phyloP scores from a whole-genome alignment of 2,329 filamentous ascomycete species.

The Colletotrichum siamense region DNA sequence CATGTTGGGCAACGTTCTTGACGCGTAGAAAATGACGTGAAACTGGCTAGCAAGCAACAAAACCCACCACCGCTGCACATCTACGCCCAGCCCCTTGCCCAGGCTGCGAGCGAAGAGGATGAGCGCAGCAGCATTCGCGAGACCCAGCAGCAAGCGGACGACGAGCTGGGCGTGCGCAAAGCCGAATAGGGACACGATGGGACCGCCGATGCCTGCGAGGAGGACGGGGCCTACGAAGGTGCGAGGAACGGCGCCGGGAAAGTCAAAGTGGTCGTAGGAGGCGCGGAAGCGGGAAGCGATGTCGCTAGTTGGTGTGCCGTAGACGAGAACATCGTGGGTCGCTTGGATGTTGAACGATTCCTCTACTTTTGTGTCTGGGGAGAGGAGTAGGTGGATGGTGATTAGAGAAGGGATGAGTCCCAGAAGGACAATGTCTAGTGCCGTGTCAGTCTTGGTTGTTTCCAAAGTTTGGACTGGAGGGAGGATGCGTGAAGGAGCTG shows the following conservation, averaged over 20 bases:
- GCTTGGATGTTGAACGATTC: conserved; percentile 99
- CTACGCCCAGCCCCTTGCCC: conserved; percentile 69
- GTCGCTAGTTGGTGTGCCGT: conserved; percentile 72
- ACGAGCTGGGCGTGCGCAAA: conserved; percentile 64
- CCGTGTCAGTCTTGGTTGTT: not conserved
- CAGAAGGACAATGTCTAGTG: conserved; percentile 52
- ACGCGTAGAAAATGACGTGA: conserved; percentile 91
- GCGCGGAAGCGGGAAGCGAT: conserved; percentile 57
- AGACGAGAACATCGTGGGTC: conserved; percentile 83
- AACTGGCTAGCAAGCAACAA: conserved; percentile 85
- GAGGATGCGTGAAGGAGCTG: not conserved
- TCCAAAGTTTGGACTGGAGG: not conserved
- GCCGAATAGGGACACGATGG: conserved; percentile 63
- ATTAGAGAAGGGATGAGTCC: conserved; percentile 68
- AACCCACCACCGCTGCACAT: conserved; percentile 79
- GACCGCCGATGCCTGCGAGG: conserved; percentile 75
- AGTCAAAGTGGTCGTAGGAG: conserved; percentile 87
- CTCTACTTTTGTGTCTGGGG: conserved; percentile 96
- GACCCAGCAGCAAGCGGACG: conserved; percentile 78
- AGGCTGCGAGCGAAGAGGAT: conserved; percentile 70
- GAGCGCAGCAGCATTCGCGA: conserved; percentile 75
- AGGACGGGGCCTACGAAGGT: conserved; percentile 85
- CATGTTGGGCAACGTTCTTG: conserved; percentile 92
- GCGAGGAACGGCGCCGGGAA: conserved; percentile 89
- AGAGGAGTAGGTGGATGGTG: conserved; percentile 71